Conservation (phyloP, 1,284 basidiomycete species). For the Melanopsichium pennsylvanicum region DNA sequence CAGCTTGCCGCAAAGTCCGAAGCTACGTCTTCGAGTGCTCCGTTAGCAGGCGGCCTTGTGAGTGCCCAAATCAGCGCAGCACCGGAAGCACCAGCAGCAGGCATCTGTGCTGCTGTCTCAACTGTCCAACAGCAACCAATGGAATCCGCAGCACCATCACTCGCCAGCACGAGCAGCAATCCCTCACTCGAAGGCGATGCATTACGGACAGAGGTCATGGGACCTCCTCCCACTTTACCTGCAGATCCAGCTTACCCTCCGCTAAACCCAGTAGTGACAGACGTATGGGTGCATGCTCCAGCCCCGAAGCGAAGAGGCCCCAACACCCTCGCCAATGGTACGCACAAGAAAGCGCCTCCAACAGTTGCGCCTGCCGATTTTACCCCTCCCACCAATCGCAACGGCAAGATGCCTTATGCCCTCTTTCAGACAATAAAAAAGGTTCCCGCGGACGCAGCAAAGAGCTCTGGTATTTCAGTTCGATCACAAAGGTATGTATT, state of each 20-base stretch:
- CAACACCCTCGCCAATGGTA: slow-evolving; percentile 7
- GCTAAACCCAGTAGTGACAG: slow-evolving; percentile 28
- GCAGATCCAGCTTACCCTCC: slow-evolving; percentile 37
- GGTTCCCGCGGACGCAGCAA: background rate
- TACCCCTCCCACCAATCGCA: slow-evolving; percentile 23
- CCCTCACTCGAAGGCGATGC: slow-evolving; percentile 5
- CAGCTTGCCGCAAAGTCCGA: background rate
- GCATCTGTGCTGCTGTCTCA: background rate
- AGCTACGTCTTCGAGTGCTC: background rate
- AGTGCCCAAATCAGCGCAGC: background rate
- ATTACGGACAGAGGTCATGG: slow-evolving; percentile 46
- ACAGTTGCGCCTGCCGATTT: slow-evolving; percentile 19
- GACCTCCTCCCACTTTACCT: slow-evolving; percentile 41
- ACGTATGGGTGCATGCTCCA: slow-evolving; percentile 4
- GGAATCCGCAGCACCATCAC: slow-evolving; percentile 11
- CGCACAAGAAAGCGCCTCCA: slow-evolving; percentile 8
- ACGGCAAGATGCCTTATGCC: slow-evolving; percentile 48
- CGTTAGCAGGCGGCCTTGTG: slow-evolving; percentile 14
- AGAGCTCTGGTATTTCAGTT: background rate
- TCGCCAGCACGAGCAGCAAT: background rate
- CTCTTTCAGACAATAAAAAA: slow-evolving; percentile 34
- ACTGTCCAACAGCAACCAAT: background rate
- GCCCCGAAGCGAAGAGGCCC: slow-evolving; percentile 16
- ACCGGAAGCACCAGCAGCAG: background rate
- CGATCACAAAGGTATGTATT: slow-evolving; percentile 25